Evolutionary conservation across 805 yeast genomes (phyloP), one percentile per base, ranked within the genome.

Genomic region (Candida berthetii): DNA sequence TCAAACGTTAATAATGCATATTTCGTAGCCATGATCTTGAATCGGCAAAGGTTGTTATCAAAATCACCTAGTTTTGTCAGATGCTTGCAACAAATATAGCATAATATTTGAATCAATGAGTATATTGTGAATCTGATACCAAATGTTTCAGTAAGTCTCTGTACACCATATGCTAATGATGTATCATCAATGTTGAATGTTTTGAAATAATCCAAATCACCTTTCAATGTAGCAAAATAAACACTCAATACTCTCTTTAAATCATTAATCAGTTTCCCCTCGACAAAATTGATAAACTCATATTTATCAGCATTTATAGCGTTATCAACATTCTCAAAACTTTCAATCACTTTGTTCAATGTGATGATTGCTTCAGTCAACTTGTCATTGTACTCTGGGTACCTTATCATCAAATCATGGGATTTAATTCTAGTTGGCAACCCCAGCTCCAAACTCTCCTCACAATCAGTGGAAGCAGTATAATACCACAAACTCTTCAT

Each of bases 361-460:
- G 22, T 18, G 7, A 29, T n/a, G 4, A 37, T 15, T 3, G 39
- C 31, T 15, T 20, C 20, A 7, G 34, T 19, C 6, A 11, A n/a
- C 9, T 37, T 31, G n/a, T 29, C 15, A 4, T 20, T 10, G 15
- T n/a, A 18, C 20, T 20, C 39, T 6, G 18, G n/a, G 20, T 29
- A 29, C 5, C 18, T n/a, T n/a, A 31, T 10, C 3, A 7, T 5
- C 10, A 38, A 17, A 24, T 38, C 40, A 31, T 13, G 10, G 3
- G 31, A 3, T 17, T n/a, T 32, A 13, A 38, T 38, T n/a, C 24
- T 31, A 16, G 40, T 22, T 13, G 31, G 29, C 2, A 32, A 1
- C 6, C 40, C 40, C 10, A 38, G n/a, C 32, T 38, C 40, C 11
- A 38, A 24, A 6, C 36, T 20, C 10, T 32, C 40, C 3, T 15